Percentiles rank a stretch among this genome's conserved stretches.
Conservation (phyloP, 441 rosid species). For the Iberis amara region DNA sequence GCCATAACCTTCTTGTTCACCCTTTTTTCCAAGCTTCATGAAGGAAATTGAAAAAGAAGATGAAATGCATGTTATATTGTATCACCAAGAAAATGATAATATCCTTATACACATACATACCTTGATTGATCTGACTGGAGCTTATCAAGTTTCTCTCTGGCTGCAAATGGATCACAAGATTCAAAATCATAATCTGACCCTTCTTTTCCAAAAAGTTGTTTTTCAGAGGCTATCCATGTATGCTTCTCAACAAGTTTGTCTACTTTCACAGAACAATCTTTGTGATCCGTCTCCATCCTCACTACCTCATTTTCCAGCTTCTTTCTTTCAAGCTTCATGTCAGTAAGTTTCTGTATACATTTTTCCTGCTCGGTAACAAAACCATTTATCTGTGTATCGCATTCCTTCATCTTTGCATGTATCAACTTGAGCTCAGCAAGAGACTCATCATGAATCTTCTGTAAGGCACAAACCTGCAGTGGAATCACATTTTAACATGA, state of each 20-base stretch:
- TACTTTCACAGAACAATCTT: constrained; percentile 76
- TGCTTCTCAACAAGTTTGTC: constrained; percentile 90
- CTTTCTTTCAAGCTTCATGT: constrained; percentile 80
- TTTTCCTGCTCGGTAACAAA: constrained; percentile 68
- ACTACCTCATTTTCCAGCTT: constrained; percentile 95
- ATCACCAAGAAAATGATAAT: not conserved
- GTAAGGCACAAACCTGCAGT: constrained; percentile 59
- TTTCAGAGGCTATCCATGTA: constrained; percentile 92
- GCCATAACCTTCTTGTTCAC: constrained; percentile 99
- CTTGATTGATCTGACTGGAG: constrained; percentile 89
- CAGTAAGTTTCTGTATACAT: constrained; percentile 62
- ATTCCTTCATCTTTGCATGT: constrained; percentile 82
- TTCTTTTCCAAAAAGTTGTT: constrained; percentile 84
- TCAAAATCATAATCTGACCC: constrained; percentile 95
- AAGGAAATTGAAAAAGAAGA: constrained; percentile 24
- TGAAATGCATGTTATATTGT: constrained; percentile 13
- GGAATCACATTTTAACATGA: constrained; percentile 23
- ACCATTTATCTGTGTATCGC: constrained; percentile 81
- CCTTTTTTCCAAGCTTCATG: constrained; percentile 86
- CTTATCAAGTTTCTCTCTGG: constrained; percentile 77
- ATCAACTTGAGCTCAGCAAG: constrained; percentile 63
- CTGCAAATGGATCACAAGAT: constrained; percentile 65
- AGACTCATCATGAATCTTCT: constrained; percentile 54
- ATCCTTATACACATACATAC: constrained; percentile 35
- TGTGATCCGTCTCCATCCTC: constrained; percentile 92